These are phyloP conservation scores for Piromyces finnis DNA, from an alignment of 192 early-diverging fungal species.

Conservation along the genomic window DNA sequence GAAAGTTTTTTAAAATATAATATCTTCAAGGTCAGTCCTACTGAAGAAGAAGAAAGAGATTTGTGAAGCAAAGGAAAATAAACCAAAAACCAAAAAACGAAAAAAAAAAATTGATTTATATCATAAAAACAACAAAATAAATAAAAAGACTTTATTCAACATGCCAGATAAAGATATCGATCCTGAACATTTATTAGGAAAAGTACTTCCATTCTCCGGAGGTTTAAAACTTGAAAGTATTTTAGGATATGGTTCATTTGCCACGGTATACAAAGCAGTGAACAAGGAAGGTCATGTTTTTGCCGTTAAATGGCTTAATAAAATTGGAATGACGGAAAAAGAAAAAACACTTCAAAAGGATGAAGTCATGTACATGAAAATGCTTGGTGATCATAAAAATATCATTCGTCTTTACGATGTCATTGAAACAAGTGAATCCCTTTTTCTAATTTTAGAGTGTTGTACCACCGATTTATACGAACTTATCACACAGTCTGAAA, in stretches of 20 bases:
- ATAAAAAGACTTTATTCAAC: not conserved
- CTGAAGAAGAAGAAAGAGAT: too few species aligned
- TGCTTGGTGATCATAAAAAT: conserved; percentile 54
- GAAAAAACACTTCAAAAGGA: not conserved
- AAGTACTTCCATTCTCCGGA: not conserved
- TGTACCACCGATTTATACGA: conserved; percentile 53
- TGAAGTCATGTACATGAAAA: conserved; percentile 20
- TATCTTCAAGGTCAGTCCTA: too few species aligned
- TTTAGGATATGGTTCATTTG: not conserved
- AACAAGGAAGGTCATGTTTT: not conserved
- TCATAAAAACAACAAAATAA: not conserved
- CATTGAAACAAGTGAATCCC: conserved; percentile 70
- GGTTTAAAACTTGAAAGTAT: not conserved
- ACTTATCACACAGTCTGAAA: not conserved
- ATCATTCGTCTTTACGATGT: conserved; percentile 74
- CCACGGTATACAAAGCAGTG: not conserved
- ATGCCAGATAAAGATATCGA: not conserved
- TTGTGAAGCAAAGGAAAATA: too few species aligned
- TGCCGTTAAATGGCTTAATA: not conserved
- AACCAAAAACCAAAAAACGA: too few species aligned
- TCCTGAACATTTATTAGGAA: not conserved
- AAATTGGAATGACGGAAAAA: not conserved
- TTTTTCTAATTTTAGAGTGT: conserved; percentile 91
- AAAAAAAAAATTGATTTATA: too few species aligned
- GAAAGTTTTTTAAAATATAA: too few species aligned